Base-by-base conservation (phyloP, 495 filamentous ascomycete species). In the Beverwykella pulmonaria region DNA sequence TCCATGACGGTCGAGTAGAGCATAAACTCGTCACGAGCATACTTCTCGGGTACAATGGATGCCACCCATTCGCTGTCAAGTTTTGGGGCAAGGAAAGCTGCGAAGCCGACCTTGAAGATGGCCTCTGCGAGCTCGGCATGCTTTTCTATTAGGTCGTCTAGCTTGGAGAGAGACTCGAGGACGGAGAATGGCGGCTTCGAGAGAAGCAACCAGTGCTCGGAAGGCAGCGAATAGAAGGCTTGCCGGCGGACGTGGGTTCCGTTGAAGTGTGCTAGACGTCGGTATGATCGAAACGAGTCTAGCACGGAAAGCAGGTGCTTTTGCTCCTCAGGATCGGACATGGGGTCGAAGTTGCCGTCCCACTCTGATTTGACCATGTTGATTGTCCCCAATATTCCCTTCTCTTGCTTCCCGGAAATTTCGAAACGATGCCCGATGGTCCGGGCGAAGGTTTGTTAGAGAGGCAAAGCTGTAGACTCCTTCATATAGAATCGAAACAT, bases 141-240 rank as follows among this genome's bases (percentile, higher is more conserved):
- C 52, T 81, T 77, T 65, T 97, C 92, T 59, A 98, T 96, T 22
- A 92, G 92, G 63, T 90, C 87, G 72, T 98, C 95, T 17, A 96
- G 84, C 27, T 81, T 80, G 60, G 86, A 83, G 32, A 98, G 84
- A 7, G 86, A 90, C 20, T 90, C 82, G 12, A 96, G 80, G 57
- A 93, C 86, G 53, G 86, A 90, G 79, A 97, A 94, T 1, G 92
- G 93, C 0, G 89, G 86, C 32, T 83, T 82, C 0, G 91, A 84
- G 1, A 98, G 87, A 70, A 94, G 79, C 67, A 88, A 81, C 86
- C 91, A 92, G 69, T 98, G 93, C 0, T 80, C 77, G 30, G 86
- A 83, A 1, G 93, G 91, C n/a, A 98, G 81, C 15, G 91, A 87
- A 74, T 96, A 98, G 82, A 98, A 97, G 10, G 89, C 84, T 75